Evolutionary conservation across 2,329 filamentous ascomycete genomes (phyloP), one percentile per base, ranked within the genome.

Genomic region (Ascochyta rabiei): DNA sequence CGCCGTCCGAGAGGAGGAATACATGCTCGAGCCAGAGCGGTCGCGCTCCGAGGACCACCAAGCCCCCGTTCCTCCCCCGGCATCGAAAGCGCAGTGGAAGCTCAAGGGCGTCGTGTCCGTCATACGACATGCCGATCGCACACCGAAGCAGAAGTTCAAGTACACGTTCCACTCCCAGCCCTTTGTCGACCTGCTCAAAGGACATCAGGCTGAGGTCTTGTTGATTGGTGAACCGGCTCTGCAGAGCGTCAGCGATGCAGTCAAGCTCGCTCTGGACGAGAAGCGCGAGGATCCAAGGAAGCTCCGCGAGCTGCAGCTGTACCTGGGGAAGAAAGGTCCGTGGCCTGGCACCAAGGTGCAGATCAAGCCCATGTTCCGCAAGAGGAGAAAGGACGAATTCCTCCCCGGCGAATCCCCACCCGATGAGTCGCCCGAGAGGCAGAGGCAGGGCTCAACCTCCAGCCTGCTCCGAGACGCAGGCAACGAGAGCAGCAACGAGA

Each of bases 141-240:
- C 95, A 1, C 95, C 95, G 2, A 99, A 99, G 77, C 95, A 99
- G 69, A 99, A 99, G 74, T 97, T 97, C 82, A 99, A 99, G 74
- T 99, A 98, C 69, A 99, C 95, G 0, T 98, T 99, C 67, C 95
- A 99, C 71, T 96, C 92, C 0, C 91, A 93, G 59, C 95, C 95
- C 0, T 99, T 99, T 69, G 93, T 99, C 60, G 90, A 96, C 61
- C 82, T 99, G 4, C 84, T 99, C 37, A 96, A 93, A 72, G 95
- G 95, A 0, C 93, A 99, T 68, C 91, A 96, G 68, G 93, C 98
- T 75, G 95, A 99, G 72, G 95, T 99, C 1, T 82, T 99, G 2
- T 84, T 99, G 19, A 95, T 96, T 61, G 93, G 93, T 8, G 92
- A 96, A 71, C 88, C 91, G 34, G 95, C 95, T 0, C 78, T 99